Percentiles rank a stretch among this genome's conserved stretches.
These are phyloP conservation scores for Moesziomyces globuligerus DNA, from an alignment of 1,284 basidiomycete genomes.

Conservation along the genomic window DNA sequence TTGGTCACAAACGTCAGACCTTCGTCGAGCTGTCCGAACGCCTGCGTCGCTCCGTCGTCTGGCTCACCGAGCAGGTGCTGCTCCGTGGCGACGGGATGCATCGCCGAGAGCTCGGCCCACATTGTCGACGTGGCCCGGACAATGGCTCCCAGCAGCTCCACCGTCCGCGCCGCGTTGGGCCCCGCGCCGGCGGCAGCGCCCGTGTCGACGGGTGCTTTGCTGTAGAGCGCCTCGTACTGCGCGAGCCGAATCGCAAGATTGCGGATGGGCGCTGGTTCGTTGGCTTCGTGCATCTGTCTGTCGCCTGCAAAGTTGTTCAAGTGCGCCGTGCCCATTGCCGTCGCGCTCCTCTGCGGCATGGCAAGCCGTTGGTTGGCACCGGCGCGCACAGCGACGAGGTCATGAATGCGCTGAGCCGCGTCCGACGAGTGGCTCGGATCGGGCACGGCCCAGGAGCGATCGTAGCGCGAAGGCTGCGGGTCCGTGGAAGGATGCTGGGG, in stretches of 20 bases:
- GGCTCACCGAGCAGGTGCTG: constrained; percentile 33
- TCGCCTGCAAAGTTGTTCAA: constrained; percentile 7
- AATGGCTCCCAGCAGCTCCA: constrained; percentile 45
- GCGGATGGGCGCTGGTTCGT: constrained; percentile 42
- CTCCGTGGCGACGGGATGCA: constrained; percentile 47
- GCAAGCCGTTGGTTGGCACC: constrained; percentile 4
- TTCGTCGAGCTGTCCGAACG: constrained; percentile 44
- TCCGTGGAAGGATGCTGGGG: constrained; percentile 35
- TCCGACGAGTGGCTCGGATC: constrained; percentile 29
- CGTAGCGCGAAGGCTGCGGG: constrained; percentile 30
- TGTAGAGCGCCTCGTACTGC: constrained; percentile 42
- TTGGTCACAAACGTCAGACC: constrained; percentile 45
- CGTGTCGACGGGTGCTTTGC: constrained; percentile 22
- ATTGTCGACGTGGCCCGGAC: constrained; percentile 33
- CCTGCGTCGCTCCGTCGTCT: constrained; percentile 33
- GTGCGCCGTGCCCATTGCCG: constrained; percentile 22
- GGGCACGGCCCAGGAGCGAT: constrained; percentile 13
- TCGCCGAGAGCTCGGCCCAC: constrained; percentile 39
- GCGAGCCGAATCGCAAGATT: constrained; percentile 39
- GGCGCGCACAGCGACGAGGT: constrained; percentile 29
- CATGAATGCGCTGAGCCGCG: constrained; percentile 30
- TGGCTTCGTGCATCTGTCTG: neutral
- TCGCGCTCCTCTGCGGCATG: constrained; percentile 23
- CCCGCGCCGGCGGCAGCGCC: constrained; percentile 10
- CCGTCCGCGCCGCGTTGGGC: constrained; percentile 25